Base-by-base conservation (phyloP, 768 basidiomycete species). In the Leucogyrophana mollusca region DNA sequence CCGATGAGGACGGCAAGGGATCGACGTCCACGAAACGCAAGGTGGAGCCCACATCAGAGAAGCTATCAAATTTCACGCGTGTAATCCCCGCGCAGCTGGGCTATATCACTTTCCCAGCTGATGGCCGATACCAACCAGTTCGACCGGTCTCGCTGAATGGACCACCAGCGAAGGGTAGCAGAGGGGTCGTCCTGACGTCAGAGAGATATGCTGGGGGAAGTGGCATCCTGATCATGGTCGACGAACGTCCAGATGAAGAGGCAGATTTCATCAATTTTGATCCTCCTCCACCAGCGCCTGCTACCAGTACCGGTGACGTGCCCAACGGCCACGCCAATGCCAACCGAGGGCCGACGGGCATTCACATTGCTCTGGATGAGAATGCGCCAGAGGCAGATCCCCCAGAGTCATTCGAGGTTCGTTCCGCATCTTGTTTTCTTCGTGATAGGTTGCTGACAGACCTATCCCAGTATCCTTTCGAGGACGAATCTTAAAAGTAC, bases 81-180 rank as follows among this genome's bases (percentile, higher is more conserved):
- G 94, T 97, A 17, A 91, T 89, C 2, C 90, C 94, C 16, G 82
- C 85, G 0, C 96, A 99, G 62, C 71, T 95, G 21, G 70, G 80
- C n/a, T 81, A 87, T 66, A 80, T 98, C 59, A 77, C 80, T 38
- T 95, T 98, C 79, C 83, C 91, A 0, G 50, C 72, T 9, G 82
- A 85, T 27, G 76, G 82, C 22, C 83, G 93, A 40, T 99, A 92
- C 66, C 84, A 88, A 52, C 96, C 96, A 18, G 88, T 97, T 13
- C 82, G 95, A 27, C 78, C 88, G 0, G 81, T 95, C 36, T 81
- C 85, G 20, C 71, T 78, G 22, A 55, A 43, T 9, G 56, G 71
- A 4, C 56, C 61, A 14, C 45, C 60, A 24, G 52, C 65, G 14
- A 61, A 64, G 45, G 55, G 62, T 22, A 55, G 60, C 17, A 34